Conservation (phyloP, 2,329 filamentous ascomycete species). For the Fusarium lyarnte region DNA sequence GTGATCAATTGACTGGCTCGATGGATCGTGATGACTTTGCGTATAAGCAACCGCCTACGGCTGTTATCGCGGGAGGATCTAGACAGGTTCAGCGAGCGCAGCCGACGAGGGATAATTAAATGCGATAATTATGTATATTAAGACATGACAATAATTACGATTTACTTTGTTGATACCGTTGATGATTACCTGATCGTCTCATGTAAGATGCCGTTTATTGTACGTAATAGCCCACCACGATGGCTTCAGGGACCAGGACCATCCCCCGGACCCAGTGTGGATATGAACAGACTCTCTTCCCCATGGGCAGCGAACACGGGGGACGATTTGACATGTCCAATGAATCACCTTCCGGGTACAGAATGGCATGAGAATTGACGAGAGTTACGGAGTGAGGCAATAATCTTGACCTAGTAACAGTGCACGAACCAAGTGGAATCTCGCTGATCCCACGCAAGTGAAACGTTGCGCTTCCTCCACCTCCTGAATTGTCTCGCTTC, state of each 20-base stretch:
- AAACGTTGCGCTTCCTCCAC: background rate
- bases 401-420: background rate
- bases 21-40: constrained; percentile 21
- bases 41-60: constrained; percentile 21
- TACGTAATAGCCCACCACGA: constrained; percentile 32
- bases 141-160: background rate
- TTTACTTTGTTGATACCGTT: constrained; percentile 4
- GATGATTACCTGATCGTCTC: background rate
- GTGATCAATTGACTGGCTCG: constrained; percentile 31
- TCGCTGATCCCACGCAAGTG: constrained; percentile 6
- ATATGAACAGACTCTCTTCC: background rate
- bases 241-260: constrained; percentile 15
- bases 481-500: background rate
- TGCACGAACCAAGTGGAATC: constrained; percentile 5
- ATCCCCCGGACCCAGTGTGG: constrained; percentile 26
- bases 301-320: background rate
- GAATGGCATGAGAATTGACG: background rate
- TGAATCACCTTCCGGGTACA: background rate
- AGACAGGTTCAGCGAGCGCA: constrained; percentile 32
- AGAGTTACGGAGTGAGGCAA: background rate
- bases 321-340: background rate
- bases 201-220: constrained; percentile 4
- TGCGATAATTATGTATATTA: background rate
- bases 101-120: constrained; percentile 1
- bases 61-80: constrained; percentile 26